Conservation (phyloP, 768 basidiomycete genomes). For the Naganishia friedmannii region DNA sequence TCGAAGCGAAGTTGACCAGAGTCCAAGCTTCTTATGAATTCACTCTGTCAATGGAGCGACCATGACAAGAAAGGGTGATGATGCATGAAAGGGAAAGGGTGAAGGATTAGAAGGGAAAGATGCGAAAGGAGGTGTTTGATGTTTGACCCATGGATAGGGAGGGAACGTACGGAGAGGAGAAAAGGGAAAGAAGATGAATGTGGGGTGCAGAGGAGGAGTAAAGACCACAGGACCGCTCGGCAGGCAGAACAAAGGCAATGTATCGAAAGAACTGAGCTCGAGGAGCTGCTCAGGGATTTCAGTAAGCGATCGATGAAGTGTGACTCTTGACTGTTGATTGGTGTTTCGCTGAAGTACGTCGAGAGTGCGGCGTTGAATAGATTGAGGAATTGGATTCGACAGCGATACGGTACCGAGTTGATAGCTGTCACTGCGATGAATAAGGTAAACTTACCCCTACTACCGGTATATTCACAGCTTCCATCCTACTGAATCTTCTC, state of each 20-base stretch:
- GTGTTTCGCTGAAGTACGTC: too few species aligned
- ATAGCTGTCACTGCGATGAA: too few species aligned
- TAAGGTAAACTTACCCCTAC: too few species aligned
- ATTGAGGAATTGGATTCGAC: too few species aligned
- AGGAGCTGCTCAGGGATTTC: not conserved
- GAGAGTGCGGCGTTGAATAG: not conserved
- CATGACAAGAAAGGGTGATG: conserved; percentile 1
- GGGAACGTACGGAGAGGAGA: conserved; percentile 19
- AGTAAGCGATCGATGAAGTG: not conserved
- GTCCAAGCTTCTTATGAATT: not conserved
- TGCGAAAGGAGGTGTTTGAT: conserved; percentile 11
- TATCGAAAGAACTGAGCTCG: not conserved
- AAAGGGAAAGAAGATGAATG: not conserved
- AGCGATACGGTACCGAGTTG: too few species aligned
- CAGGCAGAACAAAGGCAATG: not conserved
- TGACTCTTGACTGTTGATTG: not conserved
- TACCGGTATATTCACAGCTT: too few species aligned
- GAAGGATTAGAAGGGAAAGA: conserved; percentile 5
- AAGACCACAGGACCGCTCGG: not conserved
- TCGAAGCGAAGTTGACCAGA: not conserved
- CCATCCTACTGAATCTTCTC: too few species aligned
- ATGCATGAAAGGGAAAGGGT: conserved; percentile 23
- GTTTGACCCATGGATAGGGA: not conserved
- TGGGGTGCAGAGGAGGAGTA: not conserved
- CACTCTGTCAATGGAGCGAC: not conserved